Conservation (phyloP, 805 yeast genomes). For the Lipomyces japonicus region DNA sequence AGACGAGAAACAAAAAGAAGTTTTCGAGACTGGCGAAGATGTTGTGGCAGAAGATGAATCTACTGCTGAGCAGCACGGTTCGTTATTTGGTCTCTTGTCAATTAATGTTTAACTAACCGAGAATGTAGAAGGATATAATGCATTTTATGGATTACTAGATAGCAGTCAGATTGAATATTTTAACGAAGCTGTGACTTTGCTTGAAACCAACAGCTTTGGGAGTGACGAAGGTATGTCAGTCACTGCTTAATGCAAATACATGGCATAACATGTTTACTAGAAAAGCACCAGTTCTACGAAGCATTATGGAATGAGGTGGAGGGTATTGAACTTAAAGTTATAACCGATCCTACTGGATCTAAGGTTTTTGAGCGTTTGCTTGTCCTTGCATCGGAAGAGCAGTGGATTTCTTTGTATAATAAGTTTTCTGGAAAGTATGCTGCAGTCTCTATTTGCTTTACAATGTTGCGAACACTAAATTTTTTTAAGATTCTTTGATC, state of each 20-base stretch:
- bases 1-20: neutral
- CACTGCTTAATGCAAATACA: neutral
- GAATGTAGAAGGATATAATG: slow-evolving; percentile 30
- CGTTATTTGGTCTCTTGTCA: too few relatives aligned
- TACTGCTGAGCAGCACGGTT: neutral
- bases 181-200: slow-evolving; percentile 84
- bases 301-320: slow-evolving; percentile 80
- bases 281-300: slow-evolving; percentile 63
- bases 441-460: neutral
- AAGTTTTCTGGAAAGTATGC: slow-evolving; percentile 59
- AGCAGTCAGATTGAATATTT: slow-evolving; percentile 83
- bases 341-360: slow-evolving; percentile 92
- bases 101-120: too few relatives aligned
- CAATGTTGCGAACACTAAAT: neutral
- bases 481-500: slow-evolving; percentile 49
- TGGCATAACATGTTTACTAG: slow-evolving; percentile 36
- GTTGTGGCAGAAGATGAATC: neutral
- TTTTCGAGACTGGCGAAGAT: neutral
- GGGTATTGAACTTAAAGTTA: slow-evolving; percentile 87
- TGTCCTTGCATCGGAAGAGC: slow-evolving; percentile 58
- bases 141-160: slow-evolving; percentile 85
- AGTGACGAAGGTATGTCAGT: slow-evolving; percentile 46
- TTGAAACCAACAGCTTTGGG: slow-evolving; percentile 75
- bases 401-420: slow-evolving; percentile 58
- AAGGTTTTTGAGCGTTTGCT: slow-evolving; percentile 84